Evolutionary conservation across 1,284 basidiomycete species (phyloP).

Genomic region (Phlebopus sp.): DNA sequence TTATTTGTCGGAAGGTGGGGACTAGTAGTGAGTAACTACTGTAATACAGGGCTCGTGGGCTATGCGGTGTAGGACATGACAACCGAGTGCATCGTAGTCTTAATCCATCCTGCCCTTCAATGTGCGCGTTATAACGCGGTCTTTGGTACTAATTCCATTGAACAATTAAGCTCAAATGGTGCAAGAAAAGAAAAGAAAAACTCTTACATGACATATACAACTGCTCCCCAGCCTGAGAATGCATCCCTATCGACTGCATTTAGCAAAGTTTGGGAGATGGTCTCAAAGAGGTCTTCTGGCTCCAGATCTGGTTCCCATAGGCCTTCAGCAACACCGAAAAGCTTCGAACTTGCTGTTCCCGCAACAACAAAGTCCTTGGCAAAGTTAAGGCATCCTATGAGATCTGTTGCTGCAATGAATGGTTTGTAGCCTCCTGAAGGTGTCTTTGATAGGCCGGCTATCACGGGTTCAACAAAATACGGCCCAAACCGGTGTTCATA

Average conservation of each 20-base stretch:
- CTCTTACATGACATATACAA: slow-evolving; percentile 96
- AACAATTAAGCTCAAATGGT: slow-evolving; percentile 8
- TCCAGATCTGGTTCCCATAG: slow-evolving; percentile 98
- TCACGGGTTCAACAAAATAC: slow-evolving; percentile 96
- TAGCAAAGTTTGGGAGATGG: slow-evolving; percentile 93
- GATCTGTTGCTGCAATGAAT: slow-evolving; percentile 94
- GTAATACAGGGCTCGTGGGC: no score
- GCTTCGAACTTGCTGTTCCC: slow-evolving; percentile 90
- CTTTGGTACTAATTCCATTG: slow-evolving; percentile 66
- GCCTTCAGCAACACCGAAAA: slow-evolving; percentile 97
- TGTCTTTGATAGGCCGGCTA: slow-evolving; percentile 85
- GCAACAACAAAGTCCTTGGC: slow-evolving; percentile 97
- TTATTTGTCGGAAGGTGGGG: no score
- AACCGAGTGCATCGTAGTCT: slow-evolving; percentile 23
- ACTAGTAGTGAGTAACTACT: no score
- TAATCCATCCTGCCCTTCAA: slow-evolving; percentile 92
- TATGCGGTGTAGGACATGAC: slow-evolving; percentile 19
- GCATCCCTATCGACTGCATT: slow-evolving; percentile 97
- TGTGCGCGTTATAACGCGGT: slow-evolving; percentile 81
- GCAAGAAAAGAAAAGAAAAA: slow-evolving; percentile 8
- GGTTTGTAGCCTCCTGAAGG: slow-evolving; percentile 78
- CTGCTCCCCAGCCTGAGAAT: slow-evolving; percentile 94
- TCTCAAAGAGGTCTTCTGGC: slow-evolving; percentile 97
- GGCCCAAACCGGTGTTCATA: slow-evolving; percentile 97
- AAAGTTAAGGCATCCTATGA: slow-evolving; percentile 95